Base-by-base conservation (phyloP, 805 yeast species). In the Tetrapisispora arboricola region DNA sequence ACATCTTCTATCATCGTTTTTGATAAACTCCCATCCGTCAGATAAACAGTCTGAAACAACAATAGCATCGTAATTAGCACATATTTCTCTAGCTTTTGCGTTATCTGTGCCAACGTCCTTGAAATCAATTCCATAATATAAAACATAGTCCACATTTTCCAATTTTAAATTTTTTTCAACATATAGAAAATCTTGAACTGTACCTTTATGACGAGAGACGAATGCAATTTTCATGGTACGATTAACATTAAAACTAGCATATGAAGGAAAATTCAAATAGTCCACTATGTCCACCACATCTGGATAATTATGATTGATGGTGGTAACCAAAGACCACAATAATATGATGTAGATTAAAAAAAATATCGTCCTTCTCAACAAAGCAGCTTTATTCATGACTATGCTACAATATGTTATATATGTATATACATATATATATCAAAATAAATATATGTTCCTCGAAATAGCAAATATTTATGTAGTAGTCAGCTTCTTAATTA, bases 21-120 rank as follows among this genome's bases (percentile, higher is more conserved):
- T 44, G 16, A 44, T 38, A 25, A 44, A 44, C 4, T 38, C 37
- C 47, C 47, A 44, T 12, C 42, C 44, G 19, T 44, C 47, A n/a
- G 42, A 33, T 15, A 44, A 36, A 27, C 38, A 36, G 32, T 44
- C 47, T 13, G 47, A 44, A 13, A 44, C 36, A 16, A 44, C 36
- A 12, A 44, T 34, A 1, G 42, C 40, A 31, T 41, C 47, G 25
- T 41, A 33, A 16, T 30, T 36, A 10, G 22, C 16, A 32, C 47
- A 44, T 5, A 44, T 35, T 24, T 41, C 29, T 19, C 35, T 25
- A 10, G 41, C 47, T 7, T 28, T 27, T 3, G 39, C 40, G 12
- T 34, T 27, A n/a, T 20, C 15, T 11, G 41, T 32, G 11, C 38
- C 26, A n/a, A 13, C 32, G n/a, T 21, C 31, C 16, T 11, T 29